Base-by-base conservation (phyloP, 73 alveolate species). In the Blepharisma japonicum region DNA sequence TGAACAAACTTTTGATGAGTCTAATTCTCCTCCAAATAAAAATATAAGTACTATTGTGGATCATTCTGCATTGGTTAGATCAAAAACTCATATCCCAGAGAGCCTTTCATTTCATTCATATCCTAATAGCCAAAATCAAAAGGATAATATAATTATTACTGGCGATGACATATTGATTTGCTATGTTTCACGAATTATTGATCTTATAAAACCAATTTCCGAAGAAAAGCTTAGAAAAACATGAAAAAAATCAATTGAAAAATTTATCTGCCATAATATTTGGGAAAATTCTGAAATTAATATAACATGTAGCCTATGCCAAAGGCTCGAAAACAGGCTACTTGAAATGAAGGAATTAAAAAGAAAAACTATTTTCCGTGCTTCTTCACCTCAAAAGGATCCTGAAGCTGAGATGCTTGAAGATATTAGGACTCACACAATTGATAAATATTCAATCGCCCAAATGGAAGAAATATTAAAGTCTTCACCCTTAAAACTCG, bases 211-310 rank as follows among this genome's bases (percentile, higher is more conserved):
- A 77, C n/a, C 68, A 0, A 6, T 82, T 9, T 9, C 55, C 5
- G 85, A 82, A 18, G 50, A 56, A 11, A 39, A 53, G 8, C 70
- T 82, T 11, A 77, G 74, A 45, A 80, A 66, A 11, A 38, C 71
- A 20, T 82, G 89, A 85, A 82, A 56, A 55, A 68, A 84, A 23
- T 68, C 79, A 6, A 80, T 82, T 47, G 89, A 82, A 11, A 72
- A 82, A 47, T 82, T 82, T 56, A 61, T 82, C 42, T 8, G 77
- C n/a, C 89, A 82, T 38, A 72, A 72, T 46, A 78, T 51, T 2
- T 82, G 89, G 89, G 79, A 82, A 56, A 48, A 68, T 9, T 39
- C 72, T n/a, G 83, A 68, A 50, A n/a, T 49, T 8, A 53, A 82
- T 6, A 50, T 66, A 20, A 5, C 85, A 18, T 11, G 47, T 2